A percentile compares a stretch with the other conserved stretches of the same genome.
phyloP scores from a whole-genome alignment of 2,329 filamentous ascomycete species.

The Curvularia sp. region DNA sequence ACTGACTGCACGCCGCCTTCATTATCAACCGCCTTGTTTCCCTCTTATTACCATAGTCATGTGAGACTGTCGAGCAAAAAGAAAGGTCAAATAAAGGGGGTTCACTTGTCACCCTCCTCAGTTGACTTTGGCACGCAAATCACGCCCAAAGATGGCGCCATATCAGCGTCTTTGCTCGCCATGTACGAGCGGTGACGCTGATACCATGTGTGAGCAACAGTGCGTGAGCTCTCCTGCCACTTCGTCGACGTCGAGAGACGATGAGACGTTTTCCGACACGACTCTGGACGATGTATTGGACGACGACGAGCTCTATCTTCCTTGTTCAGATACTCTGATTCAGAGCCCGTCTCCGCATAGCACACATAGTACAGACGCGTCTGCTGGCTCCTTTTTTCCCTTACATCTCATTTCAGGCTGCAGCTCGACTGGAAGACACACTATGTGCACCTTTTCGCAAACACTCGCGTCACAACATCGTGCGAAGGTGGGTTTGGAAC shows the following conservation, averaged over 20 bases:
- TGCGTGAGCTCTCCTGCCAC: conserved; percentile 17
- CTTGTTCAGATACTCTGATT: conserved; percentile 7
- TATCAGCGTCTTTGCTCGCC: conserved; percentile 30
- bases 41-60: conserved; percentile 3
- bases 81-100: conserved; percentile 9
- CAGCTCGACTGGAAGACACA: conserved; percentile 31
- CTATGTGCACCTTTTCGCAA: conserved; percentile 42
- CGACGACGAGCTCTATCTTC: conserved; percentile 6
- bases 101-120: background rate
- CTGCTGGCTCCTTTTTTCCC: conserved; percentile 23
- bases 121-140: conserved; percentile 3
- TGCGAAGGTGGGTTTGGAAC: conserved; percentile 7
- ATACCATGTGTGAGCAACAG: conserved; percentile 28
- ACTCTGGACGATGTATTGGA: conserved; percentile 20
- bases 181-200: conserved; percentile 31
- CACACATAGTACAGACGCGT: conserved; percentile 6
- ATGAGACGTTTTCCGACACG: conserved; percentile 28
- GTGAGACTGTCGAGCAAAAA: conserved; percentile 12
- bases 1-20: conserved; percentile 1
- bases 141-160: conserved; percentile 18
- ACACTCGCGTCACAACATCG: conserved; percentile 34
- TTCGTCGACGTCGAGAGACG: conserved; percentile 17
- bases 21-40: background rate
- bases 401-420: conserved; percentile 42
- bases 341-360: conserved; percentile 2